Percentiles rank a stretch among this genome's conserved stretches.
Evolutionary conservation across 2,329 filamentous ascomycete species (phyloP).

Genomic region (Alternaria hordeiaustralica): DNA sequence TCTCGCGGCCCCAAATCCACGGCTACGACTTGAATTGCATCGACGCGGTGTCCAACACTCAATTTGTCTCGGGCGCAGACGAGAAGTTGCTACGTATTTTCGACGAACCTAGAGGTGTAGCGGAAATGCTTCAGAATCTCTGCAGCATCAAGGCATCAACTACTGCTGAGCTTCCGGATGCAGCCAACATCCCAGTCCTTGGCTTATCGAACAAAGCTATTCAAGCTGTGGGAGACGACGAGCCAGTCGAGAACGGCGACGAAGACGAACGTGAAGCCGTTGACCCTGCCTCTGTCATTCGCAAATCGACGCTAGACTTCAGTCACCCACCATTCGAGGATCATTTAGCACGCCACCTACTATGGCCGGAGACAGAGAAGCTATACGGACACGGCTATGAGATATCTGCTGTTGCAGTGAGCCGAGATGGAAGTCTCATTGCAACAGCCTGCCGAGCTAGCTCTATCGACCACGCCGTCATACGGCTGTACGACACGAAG

Average conservation of each 20-base stretch:
- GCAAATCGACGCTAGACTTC: slow-evolving; percentile 68
- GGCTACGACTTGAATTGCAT: slow-evolving; percentile 98
- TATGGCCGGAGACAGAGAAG: slow-evolving; percentile 97
- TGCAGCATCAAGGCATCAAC: slow-evolving; percentile 61
- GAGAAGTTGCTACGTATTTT: slow-evolving; percentile 99
- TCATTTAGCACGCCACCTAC: slow-evolving; percentile 83
- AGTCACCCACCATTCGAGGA: slow-evolving; percentile 86
- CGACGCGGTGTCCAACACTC: slow-evolving; percentile 72
- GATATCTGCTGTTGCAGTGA: slow-evolving; percentile 84
- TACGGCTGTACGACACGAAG: slow-evolving; percentile 85
- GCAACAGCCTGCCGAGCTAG: slow-evolving; percentile 94
- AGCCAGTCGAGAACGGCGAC: slow-evolving; percentile 44
- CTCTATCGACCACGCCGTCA: slow-evolving; percentile 91
- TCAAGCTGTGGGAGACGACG: slow-evolving; percentile 54
- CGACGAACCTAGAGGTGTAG: slow-evolving; percentile 83
- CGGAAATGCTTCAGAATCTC: slow-evolving; percentile 72
- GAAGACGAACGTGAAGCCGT: slow-evolving; percentile 61
- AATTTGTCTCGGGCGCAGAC: slow-evolving; percentile 93
- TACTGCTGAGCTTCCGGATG: slow-evolving; percentile 68
- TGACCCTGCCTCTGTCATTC: slow-evolving; percentile 63
- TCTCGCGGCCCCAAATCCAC: slow-evolving; percentile 94
- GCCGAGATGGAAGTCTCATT: slow-evolving; percentile 74
- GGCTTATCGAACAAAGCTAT: slow-evolving; percentile 96
- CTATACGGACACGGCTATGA: slow-evolving; percentile 98
- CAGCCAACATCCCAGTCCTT: slow-evolving; percentile 92